Percentiles rank a stretch among this genome's conserved stretches.
Conservation (phyloP, 306 rosid genomes). For the Cajanus cajan region DNA sequence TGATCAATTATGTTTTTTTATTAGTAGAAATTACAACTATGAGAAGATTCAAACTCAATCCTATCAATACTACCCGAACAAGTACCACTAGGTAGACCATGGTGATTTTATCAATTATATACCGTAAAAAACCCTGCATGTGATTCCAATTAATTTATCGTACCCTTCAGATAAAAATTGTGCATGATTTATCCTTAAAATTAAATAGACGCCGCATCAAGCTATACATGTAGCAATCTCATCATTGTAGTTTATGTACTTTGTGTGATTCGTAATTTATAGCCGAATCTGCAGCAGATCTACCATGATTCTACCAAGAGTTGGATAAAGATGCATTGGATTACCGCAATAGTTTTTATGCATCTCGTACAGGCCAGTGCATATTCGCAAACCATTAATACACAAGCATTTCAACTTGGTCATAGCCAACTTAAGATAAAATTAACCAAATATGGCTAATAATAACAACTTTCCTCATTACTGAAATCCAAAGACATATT, state of each 20-base stretch:
- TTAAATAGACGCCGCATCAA: neutral
- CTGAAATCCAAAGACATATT: constrained; percentile 9
- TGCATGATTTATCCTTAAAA: too few species aligned
- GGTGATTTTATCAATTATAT: too few species aligned
- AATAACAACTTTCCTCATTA: constrained; percentile 26
- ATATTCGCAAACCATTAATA: constrained; percentile 27
- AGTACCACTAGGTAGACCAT: too few species aligned
- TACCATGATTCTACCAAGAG: neutral
- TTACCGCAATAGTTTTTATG: neutral
- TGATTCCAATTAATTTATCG: too few species aligned
- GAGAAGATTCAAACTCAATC: too few species aligned
- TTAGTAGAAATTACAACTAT: too few species aligned
- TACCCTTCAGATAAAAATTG: too few species aligned
- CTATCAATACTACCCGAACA: too few species aligned
- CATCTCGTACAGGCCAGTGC: constrained; percentile 7
- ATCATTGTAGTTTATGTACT: neutral
- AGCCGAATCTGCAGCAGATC: neutral
- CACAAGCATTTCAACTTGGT: constrained; percentile 23
- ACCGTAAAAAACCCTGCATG: too few species aligned
- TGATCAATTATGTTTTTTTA: too few species aligned
- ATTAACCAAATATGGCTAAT: constrained; percentile 29
- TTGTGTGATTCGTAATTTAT: neutral
- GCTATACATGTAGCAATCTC: too few species aligned
- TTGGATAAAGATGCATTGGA: neutral
- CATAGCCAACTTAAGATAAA: constrained; percentile 28